Base-by-base conservation (phyloP, 495 filamentous ascomycete species). In the Penicillium cataractarum region DNA sequence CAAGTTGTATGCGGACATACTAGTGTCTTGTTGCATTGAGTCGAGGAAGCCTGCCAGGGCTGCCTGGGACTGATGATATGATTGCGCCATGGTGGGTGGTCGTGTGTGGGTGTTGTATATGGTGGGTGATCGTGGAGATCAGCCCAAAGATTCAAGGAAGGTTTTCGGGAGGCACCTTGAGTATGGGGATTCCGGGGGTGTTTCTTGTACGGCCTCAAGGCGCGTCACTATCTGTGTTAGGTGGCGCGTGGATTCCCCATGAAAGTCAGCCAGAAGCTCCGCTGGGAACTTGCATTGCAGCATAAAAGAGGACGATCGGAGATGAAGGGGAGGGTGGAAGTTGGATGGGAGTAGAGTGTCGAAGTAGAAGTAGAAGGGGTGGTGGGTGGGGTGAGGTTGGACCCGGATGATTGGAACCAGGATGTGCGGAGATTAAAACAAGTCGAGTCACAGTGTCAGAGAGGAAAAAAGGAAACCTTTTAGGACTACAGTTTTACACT, bases 1-100 rank as follows among this genome's bases (percentile, higher is more conserved):
- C 10, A 81, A 53, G 12, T 74, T 74, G 55, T 72, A 78, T 31
- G 77, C 69, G 17, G 77, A 72, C 54, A 78, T 67, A 29, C 26
- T 54, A 21, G 67, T 57, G 31, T 73, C 70, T 44, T 71, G 69
- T 32, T 70, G 65, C 65, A 73, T 71, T 66, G 70, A 64, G 61
- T 71, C 63, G 26, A 71, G 49, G 50, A 72, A 76, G 55, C 73
- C 70, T 19, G 65, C 69, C 67, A 78, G 39, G 65, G 77, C 63
- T 42, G 73, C 53, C 55, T 75, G 76, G 52, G 77, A 52, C 48
- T 74, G 67, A 37, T 71, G 60, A 68, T 74, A 77, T 57, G 71
- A 69, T 51, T 73, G 67, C 57, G 72, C 70, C 78, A 80, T 80
- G 62, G 52, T 67, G 65, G 57, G 22, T 35, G 39, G n/a, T n/a